Conservation (phyloP, 306 rosid genomes). For the Trichosanthes cucumerina region DNA sequence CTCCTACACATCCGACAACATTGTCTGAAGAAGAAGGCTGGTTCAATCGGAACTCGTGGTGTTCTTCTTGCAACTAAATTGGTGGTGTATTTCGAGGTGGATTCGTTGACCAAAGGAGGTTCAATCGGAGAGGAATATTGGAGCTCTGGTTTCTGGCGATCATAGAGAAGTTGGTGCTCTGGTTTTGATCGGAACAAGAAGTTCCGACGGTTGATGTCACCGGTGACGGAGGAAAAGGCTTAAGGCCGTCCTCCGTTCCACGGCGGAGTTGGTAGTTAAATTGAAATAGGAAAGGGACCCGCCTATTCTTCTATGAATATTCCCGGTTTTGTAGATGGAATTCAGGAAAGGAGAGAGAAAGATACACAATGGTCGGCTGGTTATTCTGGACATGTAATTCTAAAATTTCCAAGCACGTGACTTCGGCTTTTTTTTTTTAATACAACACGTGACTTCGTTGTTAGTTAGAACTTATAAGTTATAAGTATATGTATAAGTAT, state of each 20-base stretch:
- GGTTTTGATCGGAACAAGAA: background rate
- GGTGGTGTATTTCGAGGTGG: background rate
- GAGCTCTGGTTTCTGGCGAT: background rate
- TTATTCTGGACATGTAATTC: too few species aligned
- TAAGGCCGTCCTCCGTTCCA: background rate
- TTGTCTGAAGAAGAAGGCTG: background rate
- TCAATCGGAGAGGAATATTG: background rate
- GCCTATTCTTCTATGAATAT: background rate
- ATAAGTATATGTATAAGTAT: too few species aligned
- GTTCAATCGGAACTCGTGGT: background rate
- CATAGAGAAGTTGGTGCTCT: background rate
- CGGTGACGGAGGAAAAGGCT: background rate
- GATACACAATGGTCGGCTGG: background rate
- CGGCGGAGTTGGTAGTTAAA: background rate
- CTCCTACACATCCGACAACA: background rate
- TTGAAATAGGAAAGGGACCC: background rate
- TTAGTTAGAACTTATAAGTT: too few species aligned
- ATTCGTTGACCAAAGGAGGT: background rate
- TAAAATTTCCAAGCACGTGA: background rate
- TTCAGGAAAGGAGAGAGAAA: background rate
- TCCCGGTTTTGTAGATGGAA: background rate
- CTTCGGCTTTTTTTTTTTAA: too few species aligned
- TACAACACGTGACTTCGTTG: too few species aligned
- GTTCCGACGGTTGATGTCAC: background rate
- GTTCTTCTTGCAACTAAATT: background rate